Percentiles rank a stretch among this genome's conserved stretches.
Evolutionary conservation across 1,284 basidiomycete species (phyloP).

Genomic region (Neonothopanus nambi): DNA sequence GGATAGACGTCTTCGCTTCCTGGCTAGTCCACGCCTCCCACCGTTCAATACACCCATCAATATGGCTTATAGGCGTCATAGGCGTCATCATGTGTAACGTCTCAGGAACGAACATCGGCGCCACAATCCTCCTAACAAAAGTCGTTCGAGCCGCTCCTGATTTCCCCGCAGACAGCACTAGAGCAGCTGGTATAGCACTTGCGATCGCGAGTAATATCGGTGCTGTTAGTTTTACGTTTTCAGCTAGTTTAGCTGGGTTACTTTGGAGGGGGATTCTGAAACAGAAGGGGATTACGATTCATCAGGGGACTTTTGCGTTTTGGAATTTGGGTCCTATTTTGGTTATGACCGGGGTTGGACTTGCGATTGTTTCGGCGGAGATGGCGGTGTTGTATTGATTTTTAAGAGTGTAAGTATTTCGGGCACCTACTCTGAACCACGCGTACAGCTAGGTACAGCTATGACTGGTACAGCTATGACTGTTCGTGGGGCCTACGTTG

Average conservation of each 20-base stretch:
- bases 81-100: slow-evolving; percentile 85
- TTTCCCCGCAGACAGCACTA: slow-evolving; percentile 31
- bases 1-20: slow-evolving; percentile 83
- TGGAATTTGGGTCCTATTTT: slow-evolving; percentile 69
- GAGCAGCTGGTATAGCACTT: slow-evolving; percentile 46
- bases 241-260: slow-evolving; percentile 87
- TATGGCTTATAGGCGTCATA: slow-evolving; percentile 59
- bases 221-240: slow-evolving; percentile 89
- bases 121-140: slow-evolving; percentile 84
- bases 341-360: slow-evolving; percentile 52
- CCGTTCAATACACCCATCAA: slow-evolving; percentile 46
- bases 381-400: slow-evolving; percentile 59
- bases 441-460: too few species aligned
- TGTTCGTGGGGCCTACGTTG: too few species aligned
- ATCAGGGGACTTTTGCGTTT: slow-evolving; percentile 64
- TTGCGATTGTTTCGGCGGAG: slow-evolving; percentile 62
- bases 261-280: slow-evolving; percentile 82
- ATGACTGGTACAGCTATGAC: too few species aligned
- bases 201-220: slow-evolving; percentile 85
- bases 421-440: too few species aligned
- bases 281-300: slow-evolving; percentile 79
- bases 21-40: slow-evolving; percentile 63
- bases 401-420: background rate
- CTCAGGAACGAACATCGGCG: slow-evolving; percentile 94
- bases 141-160: slow-evolving; percentile 39